These are phyloP conservation scores for Clavispora asparagi DNA, from an alignment of 805 yeast genomes.

Conservation along the genomic window DNA sequence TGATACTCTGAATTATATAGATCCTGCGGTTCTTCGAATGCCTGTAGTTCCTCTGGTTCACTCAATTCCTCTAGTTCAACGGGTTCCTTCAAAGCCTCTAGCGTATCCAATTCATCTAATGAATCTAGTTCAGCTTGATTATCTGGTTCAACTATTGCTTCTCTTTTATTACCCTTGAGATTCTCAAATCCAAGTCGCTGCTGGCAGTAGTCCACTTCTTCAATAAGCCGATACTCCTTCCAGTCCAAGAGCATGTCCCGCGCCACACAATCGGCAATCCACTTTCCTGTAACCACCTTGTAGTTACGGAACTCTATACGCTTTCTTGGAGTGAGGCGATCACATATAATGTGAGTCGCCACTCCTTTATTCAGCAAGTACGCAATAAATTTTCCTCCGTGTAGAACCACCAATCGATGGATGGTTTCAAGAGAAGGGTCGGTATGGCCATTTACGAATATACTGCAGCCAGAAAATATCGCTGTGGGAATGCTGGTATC, in stretches of 20 bases:
- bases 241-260: constrained; percentile 52
- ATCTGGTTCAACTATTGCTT: neutral
- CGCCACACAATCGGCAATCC: constrained; percentile 69
- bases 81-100: no score
- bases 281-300: constrained; percentile 74
- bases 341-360: constrained; percentile 84
- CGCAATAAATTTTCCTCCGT: constrained; percentile 78
- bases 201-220: constrained; percentile 53
- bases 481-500: constrained; percentile 12
- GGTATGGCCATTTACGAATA: constrained; percentile 89
- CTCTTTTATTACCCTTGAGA: neutral
- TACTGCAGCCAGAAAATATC: constrained; percentile 57
- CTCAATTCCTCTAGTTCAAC: no score
- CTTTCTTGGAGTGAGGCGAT: constrained; percentile 73
- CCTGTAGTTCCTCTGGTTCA: no score
- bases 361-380: constrained; percentile 63
- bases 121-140: no score
- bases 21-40: no score
- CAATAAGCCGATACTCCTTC: constrained; percentile 56
- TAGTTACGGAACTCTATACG: constrained; percentile 56
- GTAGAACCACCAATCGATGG: constrained; percentile 61
- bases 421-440: constrained; percentile 70
- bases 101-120: no score
- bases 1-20: no score
- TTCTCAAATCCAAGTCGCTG: constrained; percentile 22